Conservation (phyloP, 2,329 filamentous ascomycete species). For the Exophiala viscosa region DNA sequence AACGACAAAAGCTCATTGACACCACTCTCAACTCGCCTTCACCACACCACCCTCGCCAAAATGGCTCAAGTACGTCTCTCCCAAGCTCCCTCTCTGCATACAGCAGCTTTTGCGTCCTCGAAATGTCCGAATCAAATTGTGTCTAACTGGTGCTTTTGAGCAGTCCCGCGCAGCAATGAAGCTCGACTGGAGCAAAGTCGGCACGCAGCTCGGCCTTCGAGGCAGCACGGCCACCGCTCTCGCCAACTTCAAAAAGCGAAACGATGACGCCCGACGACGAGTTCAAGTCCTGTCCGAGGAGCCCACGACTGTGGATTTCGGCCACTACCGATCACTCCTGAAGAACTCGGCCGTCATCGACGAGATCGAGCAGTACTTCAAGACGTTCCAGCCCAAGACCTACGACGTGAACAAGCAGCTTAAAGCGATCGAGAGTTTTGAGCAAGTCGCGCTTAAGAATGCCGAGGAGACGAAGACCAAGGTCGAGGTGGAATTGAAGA, state of each 20-base stretch:
- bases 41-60: too few species aligned
- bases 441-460: conserved; percentile 94
- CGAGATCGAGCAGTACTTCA: conserved; percentile 96
- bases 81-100: too few species aligned
- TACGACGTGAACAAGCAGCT: conserved; percentile 93
- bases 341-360: conserved; percentile 96
- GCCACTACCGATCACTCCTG: conserved; percentile 82
- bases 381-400: conserved; percentile 81
- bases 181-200: conserved; percentile 97
- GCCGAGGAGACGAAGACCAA: conserved; percentile 94
- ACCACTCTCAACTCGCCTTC: too few species aligned
- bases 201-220: conserved; percentile 89
- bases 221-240: conserved; percentile 90
- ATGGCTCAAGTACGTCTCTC: too few species aligned
- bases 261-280: conserved; percentile 96
- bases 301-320: conserved; percentile 84
- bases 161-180: conserved; percentile 98
- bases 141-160: conserved; percentile 31
- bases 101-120: not conserved
- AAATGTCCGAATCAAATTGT: conserved; percentile 31
- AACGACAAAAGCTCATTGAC: too few species aligned
- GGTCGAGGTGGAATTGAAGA: conserved; percentile 91
- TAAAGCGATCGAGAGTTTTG: conserved; percentile 97
- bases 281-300: conserved; percentile 78
- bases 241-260: conserved; percentile 98